Conservation (phyloP, 257 asterid genomes). For the Solanum commersonii region DNA sequence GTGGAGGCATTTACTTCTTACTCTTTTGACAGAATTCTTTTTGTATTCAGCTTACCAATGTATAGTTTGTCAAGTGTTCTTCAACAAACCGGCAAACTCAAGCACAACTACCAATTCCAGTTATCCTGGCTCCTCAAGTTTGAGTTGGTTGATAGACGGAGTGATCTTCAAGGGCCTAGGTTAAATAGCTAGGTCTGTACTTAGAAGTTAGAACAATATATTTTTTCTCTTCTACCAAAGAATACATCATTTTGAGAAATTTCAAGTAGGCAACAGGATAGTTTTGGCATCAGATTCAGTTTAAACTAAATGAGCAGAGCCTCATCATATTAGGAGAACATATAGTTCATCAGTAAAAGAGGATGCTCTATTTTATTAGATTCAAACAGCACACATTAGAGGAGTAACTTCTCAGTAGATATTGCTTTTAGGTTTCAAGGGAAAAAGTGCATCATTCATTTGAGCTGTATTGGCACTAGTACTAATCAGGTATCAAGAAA, state of each 20-base stretch:
- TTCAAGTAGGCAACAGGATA: not conserved
- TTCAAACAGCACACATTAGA: not conserved
- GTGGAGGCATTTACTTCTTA: not conserved
- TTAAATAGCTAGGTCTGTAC: not conserved
- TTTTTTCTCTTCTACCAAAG: not conserved
- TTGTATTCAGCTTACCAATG: not conserved
- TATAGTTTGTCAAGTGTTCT: not conserved
- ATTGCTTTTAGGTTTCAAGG: not conserved
- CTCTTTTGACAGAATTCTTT: not conserved
- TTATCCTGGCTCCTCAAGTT: not conserved
- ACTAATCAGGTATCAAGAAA: not conserved
- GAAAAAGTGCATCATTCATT: not conserved
- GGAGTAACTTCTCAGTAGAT: not conserved
- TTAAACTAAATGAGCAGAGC: not conserved
- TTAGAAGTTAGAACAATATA: not conserved
- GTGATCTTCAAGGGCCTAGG: not conserved
- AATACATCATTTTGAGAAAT: not conserved
- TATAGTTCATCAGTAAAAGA: not conserved
- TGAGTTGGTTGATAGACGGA: not conserved
- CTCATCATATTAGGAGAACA: not conserved
- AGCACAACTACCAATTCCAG: not conserved
- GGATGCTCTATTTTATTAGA: not conserved
- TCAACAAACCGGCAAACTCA: not conserved
- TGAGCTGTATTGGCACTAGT: not conserved
- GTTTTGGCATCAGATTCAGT: not conserved